A percentile compares a stretch with the other conserved stretches of the same genome.
These are phyloP conservation scores for Scleroderma bovista DNA, from an alignment of 768 basidiomycete genomes.

Conservation along the genomic window DNA sequence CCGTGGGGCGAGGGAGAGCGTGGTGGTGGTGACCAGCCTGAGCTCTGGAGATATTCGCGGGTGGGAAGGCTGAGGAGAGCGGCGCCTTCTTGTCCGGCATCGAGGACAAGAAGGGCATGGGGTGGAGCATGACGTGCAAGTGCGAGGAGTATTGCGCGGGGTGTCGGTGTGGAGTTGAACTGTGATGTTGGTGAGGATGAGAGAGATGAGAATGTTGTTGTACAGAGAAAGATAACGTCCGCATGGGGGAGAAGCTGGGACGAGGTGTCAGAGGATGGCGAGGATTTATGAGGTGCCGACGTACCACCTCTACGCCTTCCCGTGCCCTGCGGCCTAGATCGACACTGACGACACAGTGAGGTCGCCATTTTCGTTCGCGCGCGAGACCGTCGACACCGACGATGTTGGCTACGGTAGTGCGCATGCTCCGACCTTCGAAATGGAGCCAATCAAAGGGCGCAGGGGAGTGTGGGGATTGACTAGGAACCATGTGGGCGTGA, in stretches of 20 bases:
- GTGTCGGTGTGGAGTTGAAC: conserved; percentile 51
- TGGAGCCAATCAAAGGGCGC: conserved; percentile 87
- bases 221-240: conserved; percentile 67
- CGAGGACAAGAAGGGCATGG: conserved; percentile 74
- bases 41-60: conserved; percentile 81
- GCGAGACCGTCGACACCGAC: conserved; percentile 77
- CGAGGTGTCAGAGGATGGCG: neutral
- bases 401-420: conserved; percentile 75
- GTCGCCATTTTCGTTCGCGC: conserved; percentile 77
- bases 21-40: conserved; percentile 53
- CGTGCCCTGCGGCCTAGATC: conserved; percentile 70
- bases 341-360: conserved; percentile 75
- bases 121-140: conserved; percentile 60
- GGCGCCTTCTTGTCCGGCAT: conserved; percentile 77
- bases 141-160: conserved; percentile 74
- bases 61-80: conserved; percentile 80
- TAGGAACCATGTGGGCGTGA: conserved; percentile 16
- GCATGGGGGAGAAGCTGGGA: conserved; percentile 73
- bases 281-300: conserved; percentile 20
- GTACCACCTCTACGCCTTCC: conserved; percentile 75
- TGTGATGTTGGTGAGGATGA: conserved; percentile 21
- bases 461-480: conserved; percentile 49
- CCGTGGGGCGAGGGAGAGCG: conserved; percentile 5
- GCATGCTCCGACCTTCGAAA: conserved; percentile 76
- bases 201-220: conserved; percentile 22